Evolutionary conservation across 2,329 filamentous ascomycete genomes (phyloP), one percentile per base, ranked within the genome.

Genomic region (Epichloe typhina): DNA sequence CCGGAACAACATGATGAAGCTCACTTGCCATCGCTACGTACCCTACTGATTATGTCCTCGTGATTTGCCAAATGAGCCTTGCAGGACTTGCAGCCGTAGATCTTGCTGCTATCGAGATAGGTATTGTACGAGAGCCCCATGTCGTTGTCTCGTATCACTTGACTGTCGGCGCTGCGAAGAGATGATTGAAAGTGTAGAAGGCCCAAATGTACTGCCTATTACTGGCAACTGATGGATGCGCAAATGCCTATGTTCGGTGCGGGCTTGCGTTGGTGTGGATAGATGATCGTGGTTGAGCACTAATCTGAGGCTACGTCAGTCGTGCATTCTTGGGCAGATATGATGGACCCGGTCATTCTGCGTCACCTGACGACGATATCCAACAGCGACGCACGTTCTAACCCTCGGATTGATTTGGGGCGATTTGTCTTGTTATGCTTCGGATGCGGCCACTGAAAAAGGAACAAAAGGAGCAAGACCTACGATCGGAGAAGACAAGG

Each of bases 61-160:
- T 95, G 88, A 66, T 95, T 93, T 35, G 90, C 85, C 17, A 98
- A 80, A 65, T 98, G 93, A 7, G 93, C 88, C 69, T 96, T 96
- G 82, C 93, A 98, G 62, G 79, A 79, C 73, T 91, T 91, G 79
- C 87, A 96, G 57, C 88, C 89, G 67, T 93, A 95, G 64, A 96
- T 91, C 69, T 87, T 87, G 69, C 76, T 80, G 64, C 86, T 85
- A 67, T 83, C 87, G 57, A 95, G 83, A 68, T 95, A 96, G 54
- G 86, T 83, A 71, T 95, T 95, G 75, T 95, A 95, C 53, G 83
- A 75, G 59, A 96, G 82, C 58, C 89, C 89, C 89, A 95, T 95
- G 51, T 44, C 46, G 46, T 12, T 21, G 41, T 43, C 33, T 43
- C 39, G 39, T 42, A 8, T 13, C 33, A 11, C 46, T 36, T 13